These are phyloP conservation scores for Cercospora sp. DNA, from an alignment of 2,329 filamentous ascomycete species.

Conservation along the genomic window DNA sequence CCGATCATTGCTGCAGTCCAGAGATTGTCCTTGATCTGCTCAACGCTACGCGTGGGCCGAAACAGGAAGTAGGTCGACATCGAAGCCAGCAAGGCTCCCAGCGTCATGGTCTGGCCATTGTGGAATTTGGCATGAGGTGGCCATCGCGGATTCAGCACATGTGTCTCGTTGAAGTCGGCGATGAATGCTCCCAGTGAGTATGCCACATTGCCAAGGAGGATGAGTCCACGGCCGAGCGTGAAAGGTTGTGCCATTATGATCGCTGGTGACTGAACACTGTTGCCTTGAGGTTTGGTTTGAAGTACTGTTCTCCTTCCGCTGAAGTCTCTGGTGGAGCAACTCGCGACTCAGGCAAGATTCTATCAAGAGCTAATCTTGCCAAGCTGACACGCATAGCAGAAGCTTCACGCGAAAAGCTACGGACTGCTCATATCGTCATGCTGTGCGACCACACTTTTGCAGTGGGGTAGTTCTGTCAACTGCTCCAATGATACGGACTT, in stretches of 20 bases:
- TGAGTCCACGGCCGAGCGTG: constrained; percentile 35
- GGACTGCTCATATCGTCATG: not conserved
- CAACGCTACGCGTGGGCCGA: constrained; percentile 20
- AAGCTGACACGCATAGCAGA: not conserved
- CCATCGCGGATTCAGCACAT: constrained; percentile 52
- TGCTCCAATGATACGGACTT: not conserved
- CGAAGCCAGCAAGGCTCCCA: constrained; percentile 45
- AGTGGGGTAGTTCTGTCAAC: not conserved
- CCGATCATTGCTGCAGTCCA: constrained; percentile 43
- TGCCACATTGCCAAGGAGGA: constrained; percentile 37
- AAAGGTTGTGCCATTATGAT: constrained; percentile 15
- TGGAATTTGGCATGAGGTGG: constrained; percentile 55
- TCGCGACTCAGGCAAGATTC: not conserved
- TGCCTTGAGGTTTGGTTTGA: not conserved
- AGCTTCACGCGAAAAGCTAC: not conserved
- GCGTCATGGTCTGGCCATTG: constrained; percentile 54
- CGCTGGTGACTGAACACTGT: not conserved
- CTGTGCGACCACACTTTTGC: not conserved
- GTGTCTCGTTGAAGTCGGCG: constrained; percentile 44
- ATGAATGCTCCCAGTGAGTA: constrained; percentile 38
- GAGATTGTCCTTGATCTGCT: constrained; percentile 26
- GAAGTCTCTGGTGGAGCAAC: not conserved
- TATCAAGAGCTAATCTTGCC: not conserved
- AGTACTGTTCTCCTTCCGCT: not conserved
- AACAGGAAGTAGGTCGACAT: constrained; percentile 43